These are phyloP conservation scores for Oleoguttula mirabilis DNA, from an alignment of 495 filamentous ascomycete species.

Conservation along the genomic window DNA sequence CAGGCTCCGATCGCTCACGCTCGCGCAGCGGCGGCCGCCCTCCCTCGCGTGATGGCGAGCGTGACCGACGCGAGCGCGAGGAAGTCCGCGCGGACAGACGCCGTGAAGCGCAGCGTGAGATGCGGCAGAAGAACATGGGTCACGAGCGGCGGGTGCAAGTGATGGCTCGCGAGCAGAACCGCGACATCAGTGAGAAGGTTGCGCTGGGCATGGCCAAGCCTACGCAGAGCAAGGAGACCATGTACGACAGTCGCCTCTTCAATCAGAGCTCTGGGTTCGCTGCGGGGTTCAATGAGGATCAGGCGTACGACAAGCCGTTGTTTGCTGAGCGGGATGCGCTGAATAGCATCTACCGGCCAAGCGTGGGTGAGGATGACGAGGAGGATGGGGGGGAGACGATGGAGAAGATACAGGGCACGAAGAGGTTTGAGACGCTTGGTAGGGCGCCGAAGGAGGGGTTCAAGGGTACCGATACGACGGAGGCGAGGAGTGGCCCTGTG, in stretches of 20 bases:
- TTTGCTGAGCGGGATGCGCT: conserved; percentile 96
- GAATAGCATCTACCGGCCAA: conserved; percentile 84
- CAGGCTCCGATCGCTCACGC: conserved; percentile 33
- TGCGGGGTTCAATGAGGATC: conserved; percentile 91
- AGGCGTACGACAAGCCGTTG: conserved; percentile 91
- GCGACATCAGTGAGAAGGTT: conserved; percentile 96
- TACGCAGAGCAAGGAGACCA: conserved; percentile 73
- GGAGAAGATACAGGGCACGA: conserved; percentile 71
- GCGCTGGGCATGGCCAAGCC: conserved; percentile 92
- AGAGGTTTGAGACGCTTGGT: conserved; percentile 78
- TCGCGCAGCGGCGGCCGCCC: conserved; percentile 31
- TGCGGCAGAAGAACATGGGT: conserved; percentile 92
- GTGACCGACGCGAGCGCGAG: conserved; percentile 72
- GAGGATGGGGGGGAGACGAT: conserved; percentile 71
- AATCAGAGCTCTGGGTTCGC: conserved; percentile 86
- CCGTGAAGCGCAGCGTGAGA: conserved; percentile 72
- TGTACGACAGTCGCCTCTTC: conserved; percentile 95
- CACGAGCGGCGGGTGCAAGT: conserved; percentile 79
- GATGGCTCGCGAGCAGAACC: conserved; percentile 87
- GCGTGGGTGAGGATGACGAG: conserved; percentile 55
- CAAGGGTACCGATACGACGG: conserved; percentile 75
- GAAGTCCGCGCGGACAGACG: conserved; percentile 61
- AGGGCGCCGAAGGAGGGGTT: conserved; percentile 67
- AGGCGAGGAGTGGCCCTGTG: conserved; percentile 88
- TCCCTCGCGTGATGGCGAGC: conserved; percentile 48